Percentiles rank a stretch among this genome's conserved stretches.
phyloP scores from a whole-genome alignment of 2,329 filamentous ascomycete species.

The Leptosphaerulina australis region DNA sequence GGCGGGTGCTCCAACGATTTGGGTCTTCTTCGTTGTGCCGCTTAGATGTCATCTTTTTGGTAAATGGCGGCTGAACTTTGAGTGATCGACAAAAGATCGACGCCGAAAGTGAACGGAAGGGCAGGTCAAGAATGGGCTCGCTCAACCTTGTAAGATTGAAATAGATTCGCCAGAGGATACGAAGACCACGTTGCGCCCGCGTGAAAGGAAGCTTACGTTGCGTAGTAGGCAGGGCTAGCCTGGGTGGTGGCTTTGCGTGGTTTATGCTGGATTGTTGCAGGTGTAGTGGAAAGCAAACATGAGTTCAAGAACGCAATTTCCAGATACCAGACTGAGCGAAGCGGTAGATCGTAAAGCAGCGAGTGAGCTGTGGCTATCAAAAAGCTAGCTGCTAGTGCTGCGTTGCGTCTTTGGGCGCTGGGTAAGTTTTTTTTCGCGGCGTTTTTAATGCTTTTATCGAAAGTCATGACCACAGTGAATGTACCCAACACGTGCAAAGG shows the following conservation, averaged over 20 bases:
- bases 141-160: not conserved
- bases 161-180: not conserved
- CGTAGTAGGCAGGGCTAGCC: not conserved
- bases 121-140: not conserved
- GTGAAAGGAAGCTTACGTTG: constrained; percentile 3
- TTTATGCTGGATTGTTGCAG: not conserved
- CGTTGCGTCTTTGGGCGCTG: no score
- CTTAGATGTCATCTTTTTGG: not conserved
- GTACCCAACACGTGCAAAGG: not conserved
- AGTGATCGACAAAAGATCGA: constrained; percentile 6
- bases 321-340: no score
- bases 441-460: no score
- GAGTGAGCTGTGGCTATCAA: no score
- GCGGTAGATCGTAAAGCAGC: no score
- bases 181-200: constrained; percentile 14
- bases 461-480: not conserved
- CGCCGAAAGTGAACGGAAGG: not conserved
- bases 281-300: not conserved
- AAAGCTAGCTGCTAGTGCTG: no score
- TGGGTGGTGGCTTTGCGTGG: constrained; percentile 10
- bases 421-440: no score
- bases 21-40: constrained; percentile 13
- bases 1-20: constrained; percentile 16
- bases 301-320: no score
- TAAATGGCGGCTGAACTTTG: not conserved